These are phyloP conservation scores for Talaromyces amestolkiae DNA, from an alignment of 2,329 filamentous ascomycete genomes.

Conservation along the genomic window DNA sequence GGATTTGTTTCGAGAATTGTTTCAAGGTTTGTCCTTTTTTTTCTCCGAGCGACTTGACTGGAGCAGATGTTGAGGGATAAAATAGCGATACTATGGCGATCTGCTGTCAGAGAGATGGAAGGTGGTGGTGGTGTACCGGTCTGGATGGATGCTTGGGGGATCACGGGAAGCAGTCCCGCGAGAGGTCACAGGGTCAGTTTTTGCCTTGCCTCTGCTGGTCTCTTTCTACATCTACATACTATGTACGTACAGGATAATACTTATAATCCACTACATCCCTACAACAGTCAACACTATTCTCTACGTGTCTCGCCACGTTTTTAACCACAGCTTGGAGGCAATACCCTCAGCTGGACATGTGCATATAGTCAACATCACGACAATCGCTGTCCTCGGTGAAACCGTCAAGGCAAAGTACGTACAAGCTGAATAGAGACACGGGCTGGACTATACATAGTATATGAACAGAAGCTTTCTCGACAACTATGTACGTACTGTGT, in stretches of 20 bases:
- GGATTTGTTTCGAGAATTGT: background rate
- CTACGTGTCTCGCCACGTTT: background rate
- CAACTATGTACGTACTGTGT: background rate
- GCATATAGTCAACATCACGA: background rate
- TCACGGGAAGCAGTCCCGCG: conserved; percentile 12
- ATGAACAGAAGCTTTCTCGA: background rate
- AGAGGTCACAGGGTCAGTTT: conserved; percentile 11
- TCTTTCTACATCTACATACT: background rate
- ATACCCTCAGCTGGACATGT: conserved; percentile 7
- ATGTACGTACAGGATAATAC: background rate
- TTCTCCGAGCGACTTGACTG: conserved; percentile 1
- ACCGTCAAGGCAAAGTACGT: background rate
- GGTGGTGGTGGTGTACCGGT: background rate
- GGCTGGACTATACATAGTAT: background rate
- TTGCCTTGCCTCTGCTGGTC: background rate
- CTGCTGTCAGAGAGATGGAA: background rate
- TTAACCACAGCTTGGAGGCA: background rate
- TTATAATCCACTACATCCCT: background rate
- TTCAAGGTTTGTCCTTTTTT: background rate
- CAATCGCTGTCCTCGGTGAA: background rate
- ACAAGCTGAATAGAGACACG: background rate
- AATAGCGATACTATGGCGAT: background rate
- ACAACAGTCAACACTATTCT: background rate
- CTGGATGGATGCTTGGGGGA: background rate
- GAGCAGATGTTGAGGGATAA: background rate